Percentiles rank a stretch among this genome's conserved stretches.
Conservation (phyloP, 257 asterid species). For the Primulina eburnea region DNA sequence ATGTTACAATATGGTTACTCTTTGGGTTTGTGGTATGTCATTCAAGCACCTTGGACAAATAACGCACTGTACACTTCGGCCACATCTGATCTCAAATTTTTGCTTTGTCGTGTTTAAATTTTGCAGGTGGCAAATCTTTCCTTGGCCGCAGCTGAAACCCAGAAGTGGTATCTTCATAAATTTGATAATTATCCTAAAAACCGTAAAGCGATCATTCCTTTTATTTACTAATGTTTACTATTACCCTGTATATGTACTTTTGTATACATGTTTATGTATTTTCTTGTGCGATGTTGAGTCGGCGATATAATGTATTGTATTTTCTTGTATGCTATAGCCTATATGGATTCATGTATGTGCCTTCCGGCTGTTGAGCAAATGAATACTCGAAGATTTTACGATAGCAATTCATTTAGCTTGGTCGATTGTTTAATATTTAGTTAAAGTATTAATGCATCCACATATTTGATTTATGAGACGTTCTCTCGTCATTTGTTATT, state of each 20-base stretch:
- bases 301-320: neutral
- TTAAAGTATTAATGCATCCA: no score
- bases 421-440: neutral
- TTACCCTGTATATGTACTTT: neutral
- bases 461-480: no score
- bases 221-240: conserved; percentile 30
- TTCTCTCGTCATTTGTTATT: no score
- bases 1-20: conserved; percentile 70
- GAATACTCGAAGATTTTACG: neutral
- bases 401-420: neutral
- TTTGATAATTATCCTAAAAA: conserved; percentile 77
- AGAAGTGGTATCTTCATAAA: conserved; percentile 69
- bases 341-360: no score
- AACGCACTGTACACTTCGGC: neutral
- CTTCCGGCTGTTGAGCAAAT: neutral
- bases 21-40: conserved; percentile 65
- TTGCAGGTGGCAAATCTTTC: conserved; percentile 81
- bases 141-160: conserved; percentile 78
- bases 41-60: neutral
- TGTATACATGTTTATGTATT: neutral
- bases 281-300: neutral
- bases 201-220: conserved; percentile 65
- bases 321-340: neutral
- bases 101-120: neutral
- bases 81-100: neutral